Evolutionary conservation across 116 monocot species (phyloP), one percentile per base, ranked within the genome.

Genomic region (Zostera marina): DNA sequence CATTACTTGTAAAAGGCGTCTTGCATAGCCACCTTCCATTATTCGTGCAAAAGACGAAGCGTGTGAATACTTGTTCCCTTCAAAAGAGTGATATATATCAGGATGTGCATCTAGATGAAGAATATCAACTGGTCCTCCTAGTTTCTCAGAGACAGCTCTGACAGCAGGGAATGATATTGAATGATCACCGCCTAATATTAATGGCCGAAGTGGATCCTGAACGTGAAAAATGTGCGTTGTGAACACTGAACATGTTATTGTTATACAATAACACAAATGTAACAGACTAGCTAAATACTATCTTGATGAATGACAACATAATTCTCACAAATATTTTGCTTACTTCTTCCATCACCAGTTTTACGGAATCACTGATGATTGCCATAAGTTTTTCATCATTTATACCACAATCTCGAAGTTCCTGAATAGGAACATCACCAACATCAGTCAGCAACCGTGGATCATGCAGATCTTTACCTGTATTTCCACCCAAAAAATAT

Each of bases 61-160:
- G 74, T 94, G 94, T 8, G 94, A 94, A 56, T 94, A 88, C 52
- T 56, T 80, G 53, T 94, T 94, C 62, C 94, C 94, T 74, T 94
- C 94, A 76, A 77, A 94, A 17, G 77, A 24, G 76, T 94, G 52
- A 55, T 94, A 94, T 44, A 94, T 94, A 74, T 94, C 94, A 38
- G 94, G 94, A 82, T 94, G 94, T 1, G 94, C 94, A 77, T 94
- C 94, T 14, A 94, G 53, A 55, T 94, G 94, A 64, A 94, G 88
- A 62, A 94, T 82, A 66, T 94, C 94, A 22, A 94, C 6, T 20
- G 84, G 88, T 9, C 94, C 94, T 1, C 88, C 94, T 56, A 88
- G 84, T 73, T 88, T 84, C 70, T 94, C 94, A 22, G 94, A 88
- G 41, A 96, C 85, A 42, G 88, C 85, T 72, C 94, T 70, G 46